Base-by-base conservation (phyloP, 345 rosid genomes). In the Gossypium turneri region DNA sequence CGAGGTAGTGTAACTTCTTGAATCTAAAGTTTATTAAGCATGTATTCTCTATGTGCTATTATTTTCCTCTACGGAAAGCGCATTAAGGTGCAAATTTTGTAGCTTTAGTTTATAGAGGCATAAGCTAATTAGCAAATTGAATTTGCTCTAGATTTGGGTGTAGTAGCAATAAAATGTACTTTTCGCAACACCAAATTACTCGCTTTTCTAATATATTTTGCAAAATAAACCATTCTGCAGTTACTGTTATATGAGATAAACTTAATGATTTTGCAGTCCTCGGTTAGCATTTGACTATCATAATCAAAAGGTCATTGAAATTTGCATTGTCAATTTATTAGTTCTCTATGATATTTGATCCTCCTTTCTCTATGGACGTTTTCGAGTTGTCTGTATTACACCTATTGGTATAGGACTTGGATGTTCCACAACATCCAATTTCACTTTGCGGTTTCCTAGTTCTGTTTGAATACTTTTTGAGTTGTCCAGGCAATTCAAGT, bases 1-100 rank as follows among this genome's bases (percentile, higher is more conserved):
- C 20, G 97, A 91, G 92, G 97, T 91, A 81, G 72, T 52, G 50
- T 29, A 17, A 45, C 47, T 12, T 41, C 13, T 67, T 19, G 15
- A 45, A 48, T 59, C 13, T 51, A 65, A 34, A 64, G 8, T n/a
- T 55, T 38, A 3, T 73, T 62, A 56, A 10, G 63, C 9, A 65
- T 65, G 65, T 65, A 53, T 55, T 71, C 15, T 67, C 52, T 12
- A 17, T 43, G 63, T 1, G 38, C 68, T 60, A 38, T 57, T 68
- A 34, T 24, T 72, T 79, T 59, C 43, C 4, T 24, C 2, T 58
- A 2, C 70, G 60, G 10, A 50, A 63, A 67, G 52, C 66, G 10
- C 55, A 20, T 44, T 45, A 66, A 52, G 12, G 53, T 60, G 34
- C 19, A 48, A 34, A 12, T 27, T n/a, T 73, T 62, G 43, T 22